phyloP scores from a whole-genome alignment of 2,329 filamentous ascomycete species.

The Microthyrium microscopicum region DNA sequence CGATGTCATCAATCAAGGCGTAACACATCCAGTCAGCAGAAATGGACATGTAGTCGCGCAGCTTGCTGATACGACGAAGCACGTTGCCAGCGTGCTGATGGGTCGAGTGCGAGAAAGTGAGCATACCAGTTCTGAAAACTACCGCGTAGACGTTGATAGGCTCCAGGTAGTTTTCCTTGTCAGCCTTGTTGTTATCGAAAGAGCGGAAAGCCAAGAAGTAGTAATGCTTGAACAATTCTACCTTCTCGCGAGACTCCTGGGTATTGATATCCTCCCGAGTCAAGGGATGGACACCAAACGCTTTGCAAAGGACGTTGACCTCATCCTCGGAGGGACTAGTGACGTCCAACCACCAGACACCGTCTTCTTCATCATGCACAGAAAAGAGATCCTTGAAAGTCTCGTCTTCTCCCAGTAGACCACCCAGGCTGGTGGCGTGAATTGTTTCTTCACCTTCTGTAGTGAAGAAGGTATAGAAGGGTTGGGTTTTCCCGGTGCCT shows the following conservation, averaged over 20 bases:
- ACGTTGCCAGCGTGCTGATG: slow-evolving; percentile 82
- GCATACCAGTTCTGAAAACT: slow-evolving; percentile 84
- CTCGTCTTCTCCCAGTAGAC: slow-evolving; percentile 76
- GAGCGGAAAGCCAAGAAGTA: slow-evolving; percentile 97
- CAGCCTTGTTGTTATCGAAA: slow-evolving; percentile 68
- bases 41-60: slow-evolving; percentile 88
- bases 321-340: slow-evolving; percentile 82
- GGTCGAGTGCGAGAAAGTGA: slow-evolving; percentile 85
- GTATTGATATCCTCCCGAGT: slow-evolving; percentile 93
- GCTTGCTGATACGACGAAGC: slow-evolving; percentile 72
- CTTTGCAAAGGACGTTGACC: slow-evolving; percentile 72
- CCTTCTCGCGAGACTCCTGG: slow-evolving; percentile 93
- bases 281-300: slow-evolving; percentile 87
- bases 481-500: slow-evolving; percentile 36
- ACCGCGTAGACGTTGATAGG: slow-evolving; percentile 95
- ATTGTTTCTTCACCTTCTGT: slow-evolving; percentile 89
- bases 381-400: slow-evolving; percentile 78
- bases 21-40: slow-evolving; percentile 99
- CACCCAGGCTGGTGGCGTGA: slow-evolving; percentile 75
- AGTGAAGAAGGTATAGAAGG: slow-evolving; percentile 92
- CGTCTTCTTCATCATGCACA: slow-evolving; percentile 52
- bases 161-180: slow-evolving; percentile 69
- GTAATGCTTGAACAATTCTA: slow-evolving; percentile 92
- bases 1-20: slow-evolving; percentile 94
- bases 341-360: slow-evolving; percentile 92